Conservation (phyloP, 148 eudicot genomes). For the Spergularia marina region DNA sequence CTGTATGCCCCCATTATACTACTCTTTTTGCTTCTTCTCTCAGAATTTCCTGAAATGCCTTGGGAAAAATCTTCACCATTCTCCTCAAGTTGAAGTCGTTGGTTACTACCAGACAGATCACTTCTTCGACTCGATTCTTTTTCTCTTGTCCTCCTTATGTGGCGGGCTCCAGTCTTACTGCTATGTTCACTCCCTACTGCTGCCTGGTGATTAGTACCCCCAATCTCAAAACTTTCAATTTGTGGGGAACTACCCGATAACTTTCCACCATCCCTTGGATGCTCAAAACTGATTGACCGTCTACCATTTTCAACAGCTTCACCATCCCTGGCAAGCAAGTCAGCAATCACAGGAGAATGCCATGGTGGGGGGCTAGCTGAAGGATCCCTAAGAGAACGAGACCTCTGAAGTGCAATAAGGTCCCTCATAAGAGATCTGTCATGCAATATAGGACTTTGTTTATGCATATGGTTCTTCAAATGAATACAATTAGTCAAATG, state of each 20-base stretch:
- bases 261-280: constrained; percentile 34
- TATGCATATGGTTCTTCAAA: constrained; percentile 94
- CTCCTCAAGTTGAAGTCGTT: constrained; percentile 27
- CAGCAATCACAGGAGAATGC: constrained; percentile 62
- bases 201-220: constrained; percentile 28
- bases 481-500: constrained; percentile 97
- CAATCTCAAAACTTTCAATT: constrained; percentile 35
- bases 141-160: constrained; percentile 38
- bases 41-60: constrained; percentile 42
- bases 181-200: constrained; percentile 44
- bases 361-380: constrained; percentile 83
- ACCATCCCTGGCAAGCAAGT: constrained; percentile 43
- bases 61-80: constrained; percentile 37
- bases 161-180: constrained; percentile 37
- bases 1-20: constrained; percentile 34
- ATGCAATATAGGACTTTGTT: constrained; percentile 65
- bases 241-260: constrained; percentile 44
- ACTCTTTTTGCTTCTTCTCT: constrained; percentile 36
- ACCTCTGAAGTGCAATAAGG: constrained; percentile 79
- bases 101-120: constrained; percentile 32
- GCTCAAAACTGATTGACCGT: constrained; percentile 52
- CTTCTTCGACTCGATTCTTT: constrained; percentile 39
- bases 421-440: constrained; percentile 81
- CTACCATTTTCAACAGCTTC: constrained; percentile 53
- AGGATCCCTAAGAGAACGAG: constrained; percentile 87